Conservation (phyloP, 2,329 filamentous ascomycete species). For the Colletotrichum higginsianum region DNA sequence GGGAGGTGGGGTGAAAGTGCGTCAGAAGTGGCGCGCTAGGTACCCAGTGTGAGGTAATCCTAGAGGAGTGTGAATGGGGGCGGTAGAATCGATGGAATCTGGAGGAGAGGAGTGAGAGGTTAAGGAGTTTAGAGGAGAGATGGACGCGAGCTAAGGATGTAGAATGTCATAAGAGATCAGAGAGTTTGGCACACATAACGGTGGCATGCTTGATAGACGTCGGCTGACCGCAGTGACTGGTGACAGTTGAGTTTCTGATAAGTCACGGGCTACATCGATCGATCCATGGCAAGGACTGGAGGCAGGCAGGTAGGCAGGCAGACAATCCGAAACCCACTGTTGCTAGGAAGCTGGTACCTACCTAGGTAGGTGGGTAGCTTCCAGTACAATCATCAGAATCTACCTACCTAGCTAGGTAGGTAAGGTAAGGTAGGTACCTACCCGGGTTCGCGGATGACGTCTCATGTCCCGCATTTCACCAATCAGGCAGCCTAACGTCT, state of each 20-base stretch:
- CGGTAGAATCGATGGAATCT: background rate
- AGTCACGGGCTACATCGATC: conserved; percentile 34
- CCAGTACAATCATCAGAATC: no score
- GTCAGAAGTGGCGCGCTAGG: conserved; percentile 35
- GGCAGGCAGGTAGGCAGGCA: no score
- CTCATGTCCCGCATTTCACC: background rate
- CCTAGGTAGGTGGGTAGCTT: no score
- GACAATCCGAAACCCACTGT: no score
- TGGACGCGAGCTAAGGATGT: background rate
- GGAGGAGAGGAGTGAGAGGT: background rate
- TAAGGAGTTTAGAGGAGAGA: background rate
- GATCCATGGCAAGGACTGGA: conserved; percentile 10
- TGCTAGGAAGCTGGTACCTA: no score
- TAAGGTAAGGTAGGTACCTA: no score
- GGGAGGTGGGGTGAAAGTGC: conserved; percentile 37
- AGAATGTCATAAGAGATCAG: background rate
- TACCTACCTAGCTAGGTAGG: no score
- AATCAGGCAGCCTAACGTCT: background rate
- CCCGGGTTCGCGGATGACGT: background rate
- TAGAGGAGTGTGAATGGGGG: background rate
- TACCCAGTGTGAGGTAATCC: conserved; percentile 34
- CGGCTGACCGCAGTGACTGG: conserved; percentile 24
- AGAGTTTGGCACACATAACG: background rate
- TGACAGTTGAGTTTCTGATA: conserved; percentile 8
- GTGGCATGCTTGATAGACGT: conserved; percentile 18